Base-by-base conservation (phyloP, 495 filamentous ascomycete species). In the Bryoglossum gracile region DNA sequence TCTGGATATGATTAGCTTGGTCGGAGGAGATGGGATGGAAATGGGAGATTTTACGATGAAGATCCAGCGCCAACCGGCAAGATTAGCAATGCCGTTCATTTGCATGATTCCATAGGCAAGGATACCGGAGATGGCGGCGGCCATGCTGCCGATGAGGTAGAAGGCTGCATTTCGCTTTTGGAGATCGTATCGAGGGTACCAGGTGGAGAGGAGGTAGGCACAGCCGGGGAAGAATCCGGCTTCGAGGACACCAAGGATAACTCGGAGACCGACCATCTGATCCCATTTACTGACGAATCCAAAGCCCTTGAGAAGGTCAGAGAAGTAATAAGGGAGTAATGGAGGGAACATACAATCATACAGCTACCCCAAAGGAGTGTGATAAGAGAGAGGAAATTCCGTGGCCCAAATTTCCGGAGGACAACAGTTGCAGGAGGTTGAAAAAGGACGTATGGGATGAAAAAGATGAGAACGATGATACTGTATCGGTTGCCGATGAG, bases 191-290 rank as follows among this genome's bases (percentile, higher is more conserved):
- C 80, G 59, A 3, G 74, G 75, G 55, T 83, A 83, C 80, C 80
- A 83, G 32, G 74, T 80, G 23, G 68, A 73, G 1, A 84, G 69
- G 11, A 83, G 64, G 57, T 82, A 84, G 1, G 78, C 77, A 43
- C 75, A 80, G 57, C 74, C 52, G 5, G 81, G 81, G 62, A 82
- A 84, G 60, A 81, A 85, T 47, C 78, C 78, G 43, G 82, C 78
- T 57, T 85, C 81, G 3, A 85, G 56, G 14, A 80, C 52, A 52
- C 81, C 82, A 4, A 86, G 66, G 8, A 84, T 40, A 1, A 82
- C 65, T 25, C 82, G 70, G 46, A 81, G 58, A 0, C 51, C 81
- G 0, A 75, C 62, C 66, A 86, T 62, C 18, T 65, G 54, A 2
- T 60, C 57, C 68, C 71, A 83, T 10, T 66, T 63, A 14, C 69